Evolutionary conservation across 768 basidiomycete species (phyloP).

Genomic region (Megacollybia marginata): DNA sequence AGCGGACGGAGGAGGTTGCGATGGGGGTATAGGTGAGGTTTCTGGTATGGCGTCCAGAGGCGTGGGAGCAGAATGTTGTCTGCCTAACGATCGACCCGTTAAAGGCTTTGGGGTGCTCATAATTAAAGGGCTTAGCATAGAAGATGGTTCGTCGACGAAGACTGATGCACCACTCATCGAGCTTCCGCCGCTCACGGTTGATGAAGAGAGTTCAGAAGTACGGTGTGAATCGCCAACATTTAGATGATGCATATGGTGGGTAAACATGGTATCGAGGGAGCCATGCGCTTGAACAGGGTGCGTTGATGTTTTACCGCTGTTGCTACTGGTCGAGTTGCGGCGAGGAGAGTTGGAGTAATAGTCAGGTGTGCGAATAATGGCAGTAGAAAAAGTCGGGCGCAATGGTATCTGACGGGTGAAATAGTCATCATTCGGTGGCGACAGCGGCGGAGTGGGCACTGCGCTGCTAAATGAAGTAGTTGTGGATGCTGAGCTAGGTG

Average conservation of each 20-base stretch:
- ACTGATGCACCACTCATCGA: conserved; percentile 18
- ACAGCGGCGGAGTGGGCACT: conserved; percentile 13
- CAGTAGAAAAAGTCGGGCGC: conserved; percentile 62
- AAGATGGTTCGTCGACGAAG: conserved; percentile 37
- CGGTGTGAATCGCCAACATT: conserved; percentile 7
- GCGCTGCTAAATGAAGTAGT: not conserved
- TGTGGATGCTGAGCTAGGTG: not conserved
- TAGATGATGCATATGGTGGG: conserved; percentile 20
- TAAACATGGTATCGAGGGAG: conserved; percentile 19
- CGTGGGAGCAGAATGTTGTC: conserved; percentile 27
- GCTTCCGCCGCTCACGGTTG: not conserved
- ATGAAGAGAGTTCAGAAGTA: not conserved
- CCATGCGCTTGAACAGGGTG: conserved; percentile 21
- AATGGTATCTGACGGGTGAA: conserved; percentile 43
- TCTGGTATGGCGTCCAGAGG: conserved; percentile 29
- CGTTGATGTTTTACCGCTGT: conserved; percentile 1
- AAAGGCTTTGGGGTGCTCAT: conserved; percentile 26
- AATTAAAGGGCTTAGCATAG: conserved; percentile 39
- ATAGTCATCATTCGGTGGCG: not conserved
- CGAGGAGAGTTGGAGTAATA: conserved; percentile 33
- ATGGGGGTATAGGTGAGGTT: conserved; percentile 7
- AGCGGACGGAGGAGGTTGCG: conserved; percentile 1
- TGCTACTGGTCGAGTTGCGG: not conserved
- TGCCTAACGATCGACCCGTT: conserved; percentile 15
- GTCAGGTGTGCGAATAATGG: conserved; percentile 60